phyloP scores from a whole-genome alignment of 108 stramenopile species.

The Cyclostephanos invisitatus region DNA sequence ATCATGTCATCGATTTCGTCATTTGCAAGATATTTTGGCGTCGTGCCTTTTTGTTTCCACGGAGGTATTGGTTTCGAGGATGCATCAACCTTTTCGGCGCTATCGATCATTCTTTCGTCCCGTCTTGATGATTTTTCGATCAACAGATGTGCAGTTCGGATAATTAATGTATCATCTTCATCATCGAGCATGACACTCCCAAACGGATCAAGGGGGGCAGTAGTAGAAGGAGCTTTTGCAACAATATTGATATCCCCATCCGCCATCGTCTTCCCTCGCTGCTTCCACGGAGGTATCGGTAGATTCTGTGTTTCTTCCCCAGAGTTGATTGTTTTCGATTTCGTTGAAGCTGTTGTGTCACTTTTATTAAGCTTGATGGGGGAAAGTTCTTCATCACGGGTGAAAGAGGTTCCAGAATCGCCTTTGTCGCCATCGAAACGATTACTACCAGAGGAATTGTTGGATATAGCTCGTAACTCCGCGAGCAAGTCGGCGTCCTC shows the following conservation, averaged over 20 bases:
- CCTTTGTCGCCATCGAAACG: slow-evolving; percentile 50
- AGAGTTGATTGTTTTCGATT: neutral
- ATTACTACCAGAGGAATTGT: slow-evolving; percentile 47
- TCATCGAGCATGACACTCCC: slow-evolving; percentile 13
- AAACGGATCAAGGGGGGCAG: slow-evolving; percentile 17
- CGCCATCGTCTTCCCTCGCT: neutral
- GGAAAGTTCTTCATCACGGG: neutral
- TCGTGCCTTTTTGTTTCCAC: slow-evolving; percentile 14
- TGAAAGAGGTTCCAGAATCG: neutral
- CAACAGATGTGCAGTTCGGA: neutral
- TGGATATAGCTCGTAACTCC: slow-evolving; percentile 63
- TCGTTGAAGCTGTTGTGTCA: neutral
- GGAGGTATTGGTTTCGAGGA: neutral
- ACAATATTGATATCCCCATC: slow-evolving; percentile 11
- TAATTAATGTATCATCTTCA: neutral
- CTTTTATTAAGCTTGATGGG: neutral
- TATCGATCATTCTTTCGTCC: neutral
- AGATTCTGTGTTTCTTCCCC: neutral
- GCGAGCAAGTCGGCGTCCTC: slow-evolving; percentile 81
- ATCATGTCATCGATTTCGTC: neutral
- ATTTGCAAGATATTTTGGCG: neutral
- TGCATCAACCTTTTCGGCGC: neutral
- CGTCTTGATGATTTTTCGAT: slow-evolving; percentile 7
- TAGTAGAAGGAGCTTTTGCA: neutral
- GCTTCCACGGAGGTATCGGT: slow-evolving; percentile 11